phyloP scores from a whole-genome alignment of 208 protist species.

The Leishmania guyanensis region DNA sequence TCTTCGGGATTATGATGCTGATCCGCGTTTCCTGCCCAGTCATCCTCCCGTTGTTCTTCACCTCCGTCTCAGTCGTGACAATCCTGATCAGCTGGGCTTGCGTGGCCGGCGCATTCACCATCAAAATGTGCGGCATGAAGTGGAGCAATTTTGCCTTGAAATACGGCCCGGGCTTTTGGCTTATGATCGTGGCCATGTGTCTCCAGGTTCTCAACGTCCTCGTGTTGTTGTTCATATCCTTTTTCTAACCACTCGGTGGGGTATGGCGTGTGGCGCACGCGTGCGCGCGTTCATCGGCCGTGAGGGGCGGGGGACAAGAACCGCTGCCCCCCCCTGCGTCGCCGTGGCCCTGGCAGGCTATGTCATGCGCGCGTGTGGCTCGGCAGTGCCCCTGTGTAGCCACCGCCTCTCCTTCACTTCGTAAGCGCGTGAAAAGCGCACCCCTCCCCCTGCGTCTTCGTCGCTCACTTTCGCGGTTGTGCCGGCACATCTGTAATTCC shows the following conservation, averaged over 20 bases:
- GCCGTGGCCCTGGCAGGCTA: too few species aligned
- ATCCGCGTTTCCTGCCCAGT: constrained; percentile 16
- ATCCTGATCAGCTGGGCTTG: constrained; percentile 28
- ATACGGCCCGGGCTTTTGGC: constrained; percentile 33
- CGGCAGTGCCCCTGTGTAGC: too few species aligned
- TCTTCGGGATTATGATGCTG: constrained; percentile 34
- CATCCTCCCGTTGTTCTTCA: constrained; percentile 25
- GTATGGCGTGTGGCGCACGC: neutral
- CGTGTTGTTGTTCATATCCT: neutral
- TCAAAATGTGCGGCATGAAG: constrained; percentile 8
- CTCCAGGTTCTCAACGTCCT: constrained; percentile 30
- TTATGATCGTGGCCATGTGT: constrained; percentile 28
- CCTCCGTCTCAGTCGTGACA: constrained; percentile 20
- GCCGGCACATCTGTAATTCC: too few species aligned
- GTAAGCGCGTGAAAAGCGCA: too few species aligned
- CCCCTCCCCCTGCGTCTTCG: too few species aligned
- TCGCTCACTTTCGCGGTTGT: too few species aligned
- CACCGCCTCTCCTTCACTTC: neutral
- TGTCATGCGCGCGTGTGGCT: neutral
- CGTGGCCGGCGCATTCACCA: constrained; percentile 11
- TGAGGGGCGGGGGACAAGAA: neutral
- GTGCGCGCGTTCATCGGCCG: neutral
- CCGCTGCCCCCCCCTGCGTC: too few species aligned
- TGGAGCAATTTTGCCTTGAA: neutral
- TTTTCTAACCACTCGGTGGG: neutral